These are phyloP conservation scores for Astrothelium subdiscretum DNA, from an alignment of 495 filamentous ascomycete species.

Conservation along the genomic window DNA sequence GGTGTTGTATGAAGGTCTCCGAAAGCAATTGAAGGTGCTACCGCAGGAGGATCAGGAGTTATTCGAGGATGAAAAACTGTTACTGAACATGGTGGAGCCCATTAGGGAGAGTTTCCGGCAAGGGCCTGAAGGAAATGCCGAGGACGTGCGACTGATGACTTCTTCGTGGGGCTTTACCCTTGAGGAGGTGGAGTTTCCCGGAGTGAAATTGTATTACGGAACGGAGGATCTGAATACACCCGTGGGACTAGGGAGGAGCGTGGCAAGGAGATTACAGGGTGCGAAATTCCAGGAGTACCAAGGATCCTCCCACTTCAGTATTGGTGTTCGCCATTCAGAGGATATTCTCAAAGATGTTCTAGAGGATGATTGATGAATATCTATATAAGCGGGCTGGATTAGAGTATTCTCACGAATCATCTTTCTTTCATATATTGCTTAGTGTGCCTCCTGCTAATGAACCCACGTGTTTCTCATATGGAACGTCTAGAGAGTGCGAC, in stretches of 20 bases:
- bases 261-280: conserved; percentile 7
- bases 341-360: neutral
- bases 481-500: too few species aligned
- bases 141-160: conserved; percentile 23
- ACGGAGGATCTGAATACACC: conserved; percentile 23
- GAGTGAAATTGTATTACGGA: conserved; percentile 30
- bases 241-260: conserved; percentile 9
- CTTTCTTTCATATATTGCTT: too few species aligned
- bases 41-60: neutral
- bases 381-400: too few species aligned
- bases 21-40: neutral
- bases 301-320: conserved; percentile 3
- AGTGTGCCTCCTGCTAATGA: too few species aligned
- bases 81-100: conserved; percentile 4
- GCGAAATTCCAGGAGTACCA: neutral
- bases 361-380: neutral
- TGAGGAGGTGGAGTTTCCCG: conserved; percentile 21
- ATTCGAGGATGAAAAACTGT: conserved; percentile 4
- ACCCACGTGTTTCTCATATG: too few species aligned
- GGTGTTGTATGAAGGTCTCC: neutral
- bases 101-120: conserved; percentile 25
- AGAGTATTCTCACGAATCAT: too few species aligned
- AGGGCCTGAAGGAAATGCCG: conserved; percentile 17
- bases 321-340: neutral
- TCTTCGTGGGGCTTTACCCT: conserved; percentile 29